phyloP scores from a whole-genome alignment of 2,329 filamentous ascomycete species.

The Fusarium lyarnte region DNA sequence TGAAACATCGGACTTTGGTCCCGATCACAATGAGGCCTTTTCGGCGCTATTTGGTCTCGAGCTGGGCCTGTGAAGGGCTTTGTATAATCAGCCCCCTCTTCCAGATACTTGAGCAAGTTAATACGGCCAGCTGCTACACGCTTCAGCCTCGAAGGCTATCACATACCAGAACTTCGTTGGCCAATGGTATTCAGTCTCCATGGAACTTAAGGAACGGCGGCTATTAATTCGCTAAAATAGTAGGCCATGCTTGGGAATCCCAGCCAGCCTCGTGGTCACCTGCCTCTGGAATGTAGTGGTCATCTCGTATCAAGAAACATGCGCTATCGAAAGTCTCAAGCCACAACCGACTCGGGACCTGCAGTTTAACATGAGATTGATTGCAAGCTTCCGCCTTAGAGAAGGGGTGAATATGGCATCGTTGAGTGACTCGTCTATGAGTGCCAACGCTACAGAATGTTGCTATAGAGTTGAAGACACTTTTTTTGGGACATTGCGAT shows the following conservation, averaged over 20 bases:
- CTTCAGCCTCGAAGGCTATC: background rate
- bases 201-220: background rate
- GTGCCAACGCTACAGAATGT: background rate
- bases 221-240: background rate
- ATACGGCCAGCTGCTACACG: background rate
- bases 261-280: background rate
- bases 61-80: fast-evolving
- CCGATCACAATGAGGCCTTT: fast-evolving
- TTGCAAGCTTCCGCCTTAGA: background rate
- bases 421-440: fast-evolving
- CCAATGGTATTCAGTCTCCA: background rate
- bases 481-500: background rate
- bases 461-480: background rate
- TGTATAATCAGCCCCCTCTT: too few relatives aligned
- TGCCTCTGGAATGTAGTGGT: background rate
- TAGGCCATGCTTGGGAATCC: fast-evolving
- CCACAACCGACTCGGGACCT: background rate
- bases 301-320: background rate
- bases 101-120: background rate
- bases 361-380: too few relatives aligned
- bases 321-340: background rate
- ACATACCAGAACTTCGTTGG: background rate
- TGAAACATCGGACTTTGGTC: background rate
- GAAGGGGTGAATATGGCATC: background rate
- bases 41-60: background rate